Conservation (phyloP, 768 basidiomycete genomes). For the Hydnomerulius pinastri region DNA sequence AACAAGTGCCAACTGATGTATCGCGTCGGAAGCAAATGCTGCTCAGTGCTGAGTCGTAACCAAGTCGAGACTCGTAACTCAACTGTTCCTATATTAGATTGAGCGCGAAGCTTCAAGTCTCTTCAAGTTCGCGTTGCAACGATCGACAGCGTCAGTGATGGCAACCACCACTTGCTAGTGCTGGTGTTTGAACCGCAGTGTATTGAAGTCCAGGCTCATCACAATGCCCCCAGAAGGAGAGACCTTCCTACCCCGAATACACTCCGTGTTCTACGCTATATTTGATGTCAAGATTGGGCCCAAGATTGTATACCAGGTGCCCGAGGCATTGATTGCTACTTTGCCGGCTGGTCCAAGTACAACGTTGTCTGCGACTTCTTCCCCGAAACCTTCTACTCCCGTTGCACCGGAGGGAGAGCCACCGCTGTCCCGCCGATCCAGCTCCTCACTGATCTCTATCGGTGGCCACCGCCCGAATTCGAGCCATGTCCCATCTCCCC, state of each 20-base stretch:
- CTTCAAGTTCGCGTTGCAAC: no score
- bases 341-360: constrained; percentile 34
- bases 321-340: constrained; percentile 80
- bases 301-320: constrained; percentile 91
- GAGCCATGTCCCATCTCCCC: constrained; percentile 44
- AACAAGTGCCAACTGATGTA: no score
- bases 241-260: constrained; percentile 77
- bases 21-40: no score
- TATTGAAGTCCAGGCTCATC: no score
- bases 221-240: constrained; percentile 50
- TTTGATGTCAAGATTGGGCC: constrained; percentile 88
- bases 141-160: no score
- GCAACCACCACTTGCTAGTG: no score
- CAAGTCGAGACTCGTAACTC: no score
- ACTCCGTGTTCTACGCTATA: constrained; percentile 91
- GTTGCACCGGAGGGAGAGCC: constrained; percentile 33
- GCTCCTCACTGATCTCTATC: constrained; percentile 50
- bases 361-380: constrained; percentile 32
- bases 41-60: no score
- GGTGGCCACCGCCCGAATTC: constrained; percentile 45
- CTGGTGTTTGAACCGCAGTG: no score
- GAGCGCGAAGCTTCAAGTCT: no score
- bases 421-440: constrained; percentile 52
- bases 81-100: no score
- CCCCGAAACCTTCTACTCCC: constrained; percentile 36